Evolutionary conservation across 768 basidiomycete species (phyloP).

Genomic region (Termitomyces titanicus): DNA sequence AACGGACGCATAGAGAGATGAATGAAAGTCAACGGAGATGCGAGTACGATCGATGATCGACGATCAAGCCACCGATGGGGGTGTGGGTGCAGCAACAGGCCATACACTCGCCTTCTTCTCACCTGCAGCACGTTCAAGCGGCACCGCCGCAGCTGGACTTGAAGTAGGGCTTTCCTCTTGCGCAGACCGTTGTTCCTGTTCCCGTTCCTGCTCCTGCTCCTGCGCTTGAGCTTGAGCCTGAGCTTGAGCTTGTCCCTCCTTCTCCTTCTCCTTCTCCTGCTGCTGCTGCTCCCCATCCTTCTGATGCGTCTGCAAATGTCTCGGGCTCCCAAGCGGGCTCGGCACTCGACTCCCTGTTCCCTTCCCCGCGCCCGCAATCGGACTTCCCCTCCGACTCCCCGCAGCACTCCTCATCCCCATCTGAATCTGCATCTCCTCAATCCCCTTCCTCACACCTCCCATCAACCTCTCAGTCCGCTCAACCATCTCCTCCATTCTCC

Average conservation of each 20-base stretch:
- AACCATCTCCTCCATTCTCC: slow-evolving; percentile 68
- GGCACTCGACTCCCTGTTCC: slow-evolving; percentile 9
- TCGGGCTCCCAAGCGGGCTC: slow-evolving; percentile 12
- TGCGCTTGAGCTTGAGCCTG: too few relatives aligned
- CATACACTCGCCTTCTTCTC: slow-evolving; percentile 4
- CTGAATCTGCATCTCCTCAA: slow-evolving; percentile 67
- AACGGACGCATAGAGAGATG: too few relatives aligned
- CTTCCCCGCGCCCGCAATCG: neutral
- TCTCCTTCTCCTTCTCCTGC: neutral
- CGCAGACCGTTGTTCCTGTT: too few relatives aligned
- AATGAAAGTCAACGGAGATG: too few relatives aligned
- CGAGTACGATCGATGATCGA: neutral
- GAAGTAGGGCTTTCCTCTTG: too few relatives aligned
- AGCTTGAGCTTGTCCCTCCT: neutral
- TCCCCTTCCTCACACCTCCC: slow-evolving; percentile 63
- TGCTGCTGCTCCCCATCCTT: neutral
- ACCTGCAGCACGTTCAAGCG: neutral
- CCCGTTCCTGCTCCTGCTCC: neutral
- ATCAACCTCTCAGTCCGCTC: slow-evolving; percentile 73
- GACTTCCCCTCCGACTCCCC: slow-evolving; percentile 27
- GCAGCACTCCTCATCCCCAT: slow-evolving; percentile 29
- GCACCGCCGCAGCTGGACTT: neutral
- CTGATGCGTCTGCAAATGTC: neutral
- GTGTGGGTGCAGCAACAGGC: neutral
- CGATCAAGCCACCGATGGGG: neutral